These are phyloP conservation scores for Suhomyces kunorum DNA, from an alignment of 1,139 yeast genomes.

Conservation along the genomic window DNA sequence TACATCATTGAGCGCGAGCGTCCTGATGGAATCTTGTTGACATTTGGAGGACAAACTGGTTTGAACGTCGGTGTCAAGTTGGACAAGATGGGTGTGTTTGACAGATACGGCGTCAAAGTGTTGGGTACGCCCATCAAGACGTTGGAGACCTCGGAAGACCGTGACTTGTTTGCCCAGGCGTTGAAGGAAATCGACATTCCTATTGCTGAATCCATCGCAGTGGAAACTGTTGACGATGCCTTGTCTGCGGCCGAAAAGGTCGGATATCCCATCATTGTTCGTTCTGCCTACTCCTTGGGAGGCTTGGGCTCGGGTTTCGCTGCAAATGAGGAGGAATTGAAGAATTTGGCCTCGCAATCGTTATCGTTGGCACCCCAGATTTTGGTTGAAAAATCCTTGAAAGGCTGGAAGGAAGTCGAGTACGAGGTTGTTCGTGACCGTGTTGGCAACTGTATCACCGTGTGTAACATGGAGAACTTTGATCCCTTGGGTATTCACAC, in stretches of 20 bases:
- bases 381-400: constrained; percentile 91
- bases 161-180: constrained; percentile 94
- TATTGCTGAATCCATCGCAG: constrained; percentile 95
- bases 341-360: constrained; percentile 85
- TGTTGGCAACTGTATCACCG: constrained; percentile 95
- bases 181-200: constrained; percentile 91
- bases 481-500: constrained; percentile 98
- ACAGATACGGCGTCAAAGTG: constrained; percentile 88
- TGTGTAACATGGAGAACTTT: constrained; percentile 98
- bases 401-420: constrained; percentile 99
- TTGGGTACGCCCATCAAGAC: constrained; percentile 97
- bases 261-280: constrained; percentile 95
- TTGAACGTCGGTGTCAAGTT: constrained; percentile 93
- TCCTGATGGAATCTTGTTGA: constrained; percentile 92
- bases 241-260: constrained; percentile 80
- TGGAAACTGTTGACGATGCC: constrained; percentile 90
- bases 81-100: constrained; percentile 91
- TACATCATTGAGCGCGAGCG: constrained; percentile 92
- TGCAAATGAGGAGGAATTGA: constrained; percentile 73
- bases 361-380: constrained; percentile 91
- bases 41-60: constrained; percentile 99
- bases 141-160: constrained; percentile 93
- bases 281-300: constrained; percentile 97
- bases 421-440: constrained; percentile 98
- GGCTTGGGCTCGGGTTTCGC: constrained; percentile 99